A percentile compares a stretch with the other conserved stretches of the same genome.
phyloP scores from a whole-genome alignment of 2,329 filamentous ascomycete species.

The Clonostachys rhizophaga region DNA sequence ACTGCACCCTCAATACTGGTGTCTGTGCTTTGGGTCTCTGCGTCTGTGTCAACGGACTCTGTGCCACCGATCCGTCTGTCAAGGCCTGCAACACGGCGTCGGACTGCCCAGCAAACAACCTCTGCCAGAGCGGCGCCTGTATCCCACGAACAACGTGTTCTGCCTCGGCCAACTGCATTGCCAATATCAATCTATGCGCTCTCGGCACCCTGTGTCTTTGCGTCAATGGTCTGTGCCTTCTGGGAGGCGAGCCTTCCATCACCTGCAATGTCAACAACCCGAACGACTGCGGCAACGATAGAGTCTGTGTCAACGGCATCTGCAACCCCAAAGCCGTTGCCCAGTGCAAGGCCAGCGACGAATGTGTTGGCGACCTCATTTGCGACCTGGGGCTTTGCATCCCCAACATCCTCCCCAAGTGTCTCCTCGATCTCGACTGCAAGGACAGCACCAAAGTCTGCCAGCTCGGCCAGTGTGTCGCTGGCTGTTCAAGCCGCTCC shows the following conservation, averaged over 20 bases:
- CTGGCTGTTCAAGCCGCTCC: not conserved
- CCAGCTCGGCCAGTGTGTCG: conserved; percentile 4
- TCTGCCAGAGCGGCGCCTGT: conserved; percentile 8
- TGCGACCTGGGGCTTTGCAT: conserved; percentile 6
- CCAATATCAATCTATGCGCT: conserved; percentile 4
- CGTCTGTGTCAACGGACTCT: conserved; percentile 4
- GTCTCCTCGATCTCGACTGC: not conserved
- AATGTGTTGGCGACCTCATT: conserved; percentile 3
- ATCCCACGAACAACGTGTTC: conserved; percentile 1
- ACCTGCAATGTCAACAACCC: not conserved
- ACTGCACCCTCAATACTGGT: conserved; percentile 5
- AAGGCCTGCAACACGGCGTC: conserved; percentile 1
- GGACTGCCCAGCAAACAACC: conserved; percentile 1
- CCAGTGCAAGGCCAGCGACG: not conserved
- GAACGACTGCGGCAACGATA: conserved; percentile 1
- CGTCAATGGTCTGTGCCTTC: conserved; percentile 6
- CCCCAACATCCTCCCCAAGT: not conserved
- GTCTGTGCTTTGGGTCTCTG: conserved; percentile 8
- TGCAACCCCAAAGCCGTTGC: conserved; percentile 4
- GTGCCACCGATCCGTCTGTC: conserved; percentile 1
- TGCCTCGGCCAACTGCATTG: conserved; percentile 1
- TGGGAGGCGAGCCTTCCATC: conserved; percentile 2
- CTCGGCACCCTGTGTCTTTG: conserved; percentile 6
- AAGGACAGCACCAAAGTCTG: conserved; percentile 1
- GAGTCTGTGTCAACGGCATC: not conserved